Evolutionary conservation across 352 stramenopile genomes (phyloP), one percentile per base, ranked within the genome.

Genomic region (Globisporangium yorkense): DNA sequence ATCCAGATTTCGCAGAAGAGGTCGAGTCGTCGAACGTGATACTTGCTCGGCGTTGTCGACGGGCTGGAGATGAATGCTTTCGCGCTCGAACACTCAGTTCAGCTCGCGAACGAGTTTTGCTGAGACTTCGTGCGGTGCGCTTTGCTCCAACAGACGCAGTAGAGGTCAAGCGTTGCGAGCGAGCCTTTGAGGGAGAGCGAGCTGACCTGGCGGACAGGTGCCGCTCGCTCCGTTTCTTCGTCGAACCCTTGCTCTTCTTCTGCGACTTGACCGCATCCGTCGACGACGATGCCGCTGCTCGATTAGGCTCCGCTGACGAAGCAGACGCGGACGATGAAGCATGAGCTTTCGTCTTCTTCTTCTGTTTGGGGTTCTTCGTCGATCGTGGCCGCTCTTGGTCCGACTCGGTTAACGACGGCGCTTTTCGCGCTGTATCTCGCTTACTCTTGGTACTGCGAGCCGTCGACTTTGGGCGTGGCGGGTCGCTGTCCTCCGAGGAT

Each of bases 1-100:
- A 53, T 18, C 57, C 58, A 37, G 51, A 63, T 8, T 48, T 51
- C 12, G 51, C 51, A 8, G 58, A 59, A 2, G 58, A 64, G 24
- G 51, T 64, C 7, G 21, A 37, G 13, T 9, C 50, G 18, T 8
- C 35, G 44, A 21, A 43, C 37, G 37, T 43, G 37, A 43, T 43
- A 12, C 37, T 43, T 18, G 37, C 37, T 45, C 48, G 18, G n/a
- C 27, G 12, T 8, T 2, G 37, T 6, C 37, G 37, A 18, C 37
- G 37, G 3, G 13, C 12, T 15, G 37, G 12, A 43, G 37, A 43
- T 43, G 8, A 5, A 43, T 43, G 1, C 10, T 43, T 43, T 4
- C 12, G 37, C 37, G 12, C 13, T 16, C 37, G 37, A 6, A 6
- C 12, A 13, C 10, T 18, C 13, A 5, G 13, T 15, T 18, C 37